phyloP scores from a whole-genome alignment of 1,139 yeast species.

The Suhomyces bokatorum region DNA sequence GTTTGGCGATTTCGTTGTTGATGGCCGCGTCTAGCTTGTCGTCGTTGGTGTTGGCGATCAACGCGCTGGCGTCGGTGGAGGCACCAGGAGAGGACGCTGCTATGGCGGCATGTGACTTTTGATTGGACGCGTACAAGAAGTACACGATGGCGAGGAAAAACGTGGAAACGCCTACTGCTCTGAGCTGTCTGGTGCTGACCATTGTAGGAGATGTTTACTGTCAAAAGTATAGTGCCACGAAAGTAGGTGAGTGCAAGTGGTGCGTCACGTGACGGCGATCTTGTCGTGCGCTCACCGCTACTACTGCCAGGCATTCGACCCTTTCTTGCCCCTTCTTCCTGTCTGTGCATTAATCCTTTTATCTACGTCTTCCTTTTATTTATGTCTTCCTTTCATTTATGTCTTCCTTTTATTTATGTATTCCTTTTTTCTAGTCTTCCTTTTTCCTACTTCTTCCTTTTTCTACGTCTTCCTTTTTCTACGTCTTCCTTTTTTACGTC shows the following conservation, averaged over 20 bases:
- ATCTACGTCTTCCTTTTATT: too few species aligned
- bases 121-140: constrained; percentile 16
- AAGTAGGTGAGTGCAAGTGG: neutral
- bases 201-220: constrained; percentile 9
- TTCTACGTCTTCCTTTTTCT: too few species aligned
- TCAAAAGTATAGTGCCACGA: too few species aligned
- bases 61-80: constrained; percentile 14
- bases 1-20: constrained; percentile 38
- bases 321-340: too few species aligned
- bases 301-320: neutral
- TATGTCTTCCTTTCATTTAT: too few species aligned
- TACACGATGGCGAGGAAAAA: constrained; percentile 18
- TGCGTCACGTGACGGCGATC: neutral
- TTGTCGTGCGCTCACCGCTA: neutral
- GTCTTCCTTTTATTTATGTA: too few species aligned
- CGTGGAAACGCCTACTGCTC: constrained; percentile 21
- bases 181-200: constrained; percentile 22
- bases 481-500: too few species aligned
- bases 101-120: constrained; percentile 2
- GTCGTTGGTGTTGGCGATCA: constrained; percentile 37
- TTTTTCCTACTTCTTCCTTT: too few species aligned
- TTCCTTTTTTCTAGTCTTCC: too few species aligned
- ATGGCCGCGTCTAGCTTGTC: constrained; percentile 43
- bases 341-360: too few species aligned
- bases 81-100: constrained; percentile 4